Percentiles rank a stretch among this genome's conserved stretches.
Conservation (phyloP, 192 early-diverging fungal genomes). For the Coemansia sp. region DNA sequence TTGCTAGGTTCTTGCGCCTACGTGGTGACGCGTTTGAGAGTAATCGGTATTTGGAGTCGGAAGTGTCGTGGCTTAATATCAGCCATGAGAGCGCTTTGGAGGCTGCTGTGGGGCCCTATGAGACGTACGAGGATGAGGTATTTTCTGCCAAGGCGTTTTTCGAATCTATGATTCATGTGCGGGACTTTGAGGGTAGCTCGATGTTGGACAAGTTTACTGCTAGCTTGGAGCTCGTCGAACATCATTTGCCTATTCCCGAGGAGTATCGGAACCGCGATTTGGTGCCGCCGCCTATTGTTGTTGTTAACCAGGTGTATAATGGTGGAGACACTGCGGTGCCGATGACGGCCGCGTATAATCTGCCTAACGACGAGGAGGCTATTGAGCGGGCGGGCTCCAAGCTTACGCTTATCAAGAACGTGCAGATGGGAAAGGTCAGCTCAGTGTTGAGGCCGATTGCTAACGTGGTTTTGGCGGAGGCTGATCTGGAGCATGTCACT, state of each 20-base stretch:
- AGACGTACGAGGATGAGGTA: conserved; percentile 73
- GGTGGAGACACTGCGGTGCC: conserved; percentile 75
- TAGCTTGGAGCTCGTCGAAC: conserved; percentile 67
- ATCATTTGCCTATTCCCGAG: conserved; percentile 67
- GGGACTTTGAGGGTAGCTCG: conserved; percentile 62
- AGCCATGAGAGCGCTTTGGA: conserved; percentile 65
- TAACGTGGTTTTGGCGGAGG: conserved; percentile 51
- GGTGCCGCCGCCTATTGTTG: conserved; percentile 69
- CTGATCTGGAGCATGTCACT: conserved; percentile 61
- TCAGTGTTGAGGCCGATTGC: conserved; percentile 69
- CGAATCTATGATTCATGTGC: conserved; percentile 69
- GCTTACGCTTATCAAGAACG: conserved; percentile 76
- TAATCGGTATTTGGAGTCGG: conserved; percentile 69
- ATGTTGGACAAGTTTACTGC: conserved; percentile 67
- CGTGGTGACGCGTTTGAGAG: conserved; percentile 61
- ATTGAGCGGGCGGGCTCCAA: conserved; percentile 70
- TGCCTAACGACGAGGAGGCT: conserved; percentile 78
- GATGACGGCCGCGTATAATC: conserved; percentile 76
- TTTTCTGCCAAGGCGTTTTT: conserved; percentile 68
- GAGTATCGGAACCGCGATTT: conserved; percentile 66
- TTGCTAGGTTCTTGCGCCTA: conserved; percentile 61
- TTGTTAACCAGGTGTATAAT: conserved; percentile 74
- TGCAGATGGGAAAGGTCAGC: conserved; percentile 71
- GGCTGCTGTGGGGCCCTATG: conserved; percentile 72
- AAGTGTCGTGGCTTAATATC: conserved; percentile 71